Conservation (phyloP, 192 early-diverging fungal genomes). For the Coemansia sp. region DNA sequence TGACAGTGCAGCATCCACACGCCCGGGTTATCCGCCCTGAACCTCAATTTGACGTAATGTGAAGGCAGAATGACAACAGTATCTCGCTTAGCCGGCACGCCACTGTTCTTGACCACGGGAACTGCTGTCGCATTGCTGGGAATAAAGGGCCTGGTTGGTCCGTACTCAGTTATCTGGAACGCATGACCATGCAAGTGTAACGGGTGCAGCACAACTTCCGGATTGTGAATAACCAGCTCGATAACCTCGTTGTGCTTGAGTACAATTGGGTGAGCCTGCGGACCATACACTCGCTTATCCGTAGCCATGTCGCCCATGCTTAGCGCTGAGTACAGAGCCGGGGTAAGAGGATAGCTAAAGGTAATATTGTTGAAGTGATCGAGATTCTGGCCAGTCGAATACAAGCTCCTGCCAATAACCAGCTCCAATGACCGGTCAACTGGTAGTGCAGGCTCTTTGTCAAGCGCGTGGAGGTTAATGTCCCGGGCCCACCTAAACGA, state of each 20-base stretch:
- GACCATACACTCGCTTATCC: conserved; percentile 60
- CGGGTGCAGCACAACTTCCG: conserved; percentile 61
- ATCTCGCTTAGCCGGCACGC: conserved; percentile 54
- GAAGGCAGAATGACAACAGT: conserved; percentile 57
- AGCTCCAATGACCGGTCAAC: conserved; percentile 48
- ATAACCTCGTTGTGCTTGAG: conserved; percentile 60
- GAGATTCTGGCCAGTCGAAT: conserved; percentile 65
- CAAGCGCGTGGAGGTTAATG: conserved; percentile 49
- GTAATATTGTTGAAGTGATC: conserved; percentile 70
- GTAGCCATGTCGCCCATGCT: conserved; percentile 56
- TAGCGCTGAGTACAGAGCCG: conserved; percentile 63
- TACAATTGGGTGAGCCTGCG: conserved; percentile 58
- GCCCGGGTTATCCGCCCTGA: conserved; percentile 75
- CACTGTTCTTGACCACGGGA: conserved; percentile 9
- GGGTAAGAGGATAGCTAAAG: conserved; percentile 60
- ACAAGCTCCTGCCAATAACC: conserved; percentile 55
- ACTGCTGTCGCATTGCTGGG: conserved; percentile 11
- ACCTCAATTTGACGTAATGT: conserved; percentile 63
- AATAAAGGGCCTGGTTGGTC: conserved; percentile 50
- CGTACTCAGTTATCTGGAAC: conserved; percentile 65
- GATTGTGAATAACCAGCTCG: conserved; percentile 71
- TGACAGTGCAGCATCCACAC: conserved; percentile 85
- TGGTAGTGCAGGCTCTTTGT: conserved; percentile 52
- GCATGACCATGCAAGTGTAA: conserved; percentile 81
- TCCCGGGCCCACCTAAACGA: conserved; percentile 21